Base-by-base conservation (phyloP, 2,329 filamentous ascomycete species). In the Aspergillus unguis region DNA sequence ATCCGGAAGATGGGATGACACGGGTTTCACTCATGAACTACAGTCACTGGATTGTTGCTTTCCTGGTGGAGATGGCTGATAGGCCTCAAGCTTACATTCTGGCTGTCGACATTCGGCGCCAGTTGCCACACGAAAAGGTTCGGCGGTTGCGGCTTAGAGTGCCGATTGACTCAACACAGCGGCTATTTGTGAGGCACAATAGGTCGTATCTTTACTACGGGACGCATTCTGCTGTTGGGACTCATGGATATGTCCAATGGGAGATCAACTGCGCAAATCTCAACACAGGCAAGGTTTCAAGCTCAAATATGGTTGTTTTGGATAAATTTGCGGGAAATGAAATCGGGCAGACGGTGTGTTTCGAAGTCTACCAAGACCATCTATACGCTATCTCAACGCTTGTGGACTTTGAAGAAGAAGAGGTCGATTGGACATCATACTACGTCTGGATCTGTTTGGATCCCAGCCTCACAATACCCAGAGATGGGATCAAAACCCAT, bases 341-440 rank as follows among this genome's bases (percentile, higher is more conserved):
- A 42, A 77, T 90, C 31, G 85, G 84, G 5, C 80, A 80, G 8
- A 85, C 82, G 0, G 75, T 88, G n/a, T 87, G 82, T 55, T 91
- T 92, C 62, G 85, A 88, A 55, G 80, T 91, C 17, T 76, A 87
- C 55, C 76, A 83, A 35, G 78, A 75, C 7, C 76, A 83, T 59
- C 83, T 92, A 37, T 91, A 91, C 59, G 85, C 80, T 0, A 71
- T 91, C 5, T 87, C 87, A 0, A 91, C 84, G 57, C 80, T 85
- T 58, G 80, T 80, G 1, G 78, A 79, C 3, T 81, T 83, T 48
- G 81, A 86, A 52, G 76, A 81, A 0, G 81, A 86, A 53, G 82
- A 86, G 52, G 75, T 82, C 4, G 81, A 86, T 52, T 87, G 82
- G 79, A 83, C 82, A 0, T 88, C 85, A 0, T 87, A 82, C 63